Conservation (phyloP, 176 grass and related monocot species). For the Oryza punctata region DNA sequence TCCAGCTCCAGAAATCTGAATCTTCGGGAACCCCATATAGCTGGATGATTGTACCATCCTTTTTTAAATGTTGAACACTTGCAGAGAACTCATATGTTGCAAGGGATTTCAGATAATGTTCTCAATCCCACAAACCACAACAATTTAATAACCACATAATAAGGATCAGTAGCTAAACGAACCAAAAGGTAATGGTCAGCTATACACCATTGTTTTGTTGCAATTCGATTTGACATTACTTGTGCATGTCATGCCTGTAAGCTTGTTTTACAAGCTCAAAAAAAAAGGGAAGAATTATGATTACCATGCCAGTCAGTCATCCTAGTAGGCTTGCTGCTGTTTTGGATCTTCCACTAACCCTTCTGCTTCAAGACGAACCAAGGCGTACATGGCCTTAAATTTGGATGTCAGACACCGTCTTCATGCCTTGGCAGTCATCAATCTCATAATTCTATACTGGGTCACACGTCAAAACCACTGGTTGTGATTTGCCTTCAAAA, state of each 20-base stretch:
- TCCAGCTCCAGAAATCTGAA: too few species aligned
- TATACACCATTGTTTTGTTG: not conserved
- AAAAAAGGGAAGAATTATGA: not conserved
- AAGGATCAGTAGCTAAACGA: not conserved
- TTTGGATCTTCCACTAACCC: not conserved
- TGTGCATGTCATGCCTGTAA: too few species aligned
- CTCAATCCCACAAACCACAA: not conserved
- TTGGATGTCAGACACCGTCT: slow-evolving; percentile 13
- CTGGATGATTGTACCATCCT: too few species aligned
- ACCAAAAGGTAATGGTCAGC: not conserved
- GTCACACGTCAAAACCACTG: slow-evolving; percentile 11
- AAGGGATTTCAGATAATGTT: not conserved
- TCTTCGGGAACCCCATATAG: too few species aligned
- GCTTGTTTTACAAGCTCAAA: not conserved
- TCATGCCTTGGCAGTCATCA: not conserved
- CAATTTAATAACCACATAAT: not conserved
- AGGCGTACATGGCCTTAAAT: not conserved
- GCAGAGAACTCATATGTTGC: too few species aligned
- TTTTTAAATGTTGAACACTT: too few species aligned
- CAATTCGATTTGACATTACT: too few species aligned
- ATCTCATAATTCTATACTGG: not conserved
- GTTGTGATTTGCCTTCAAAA: not conserved
- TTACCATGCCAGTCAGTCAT: not conserved
- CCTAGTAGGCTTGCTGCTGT: not conserved
- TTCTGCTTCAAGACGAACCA: not conserved